These are phyloP conservation scores for Eucalyptus microcorys DNA, from an alignment of 345 rosid species.

Conservation along the genomic window DNA sequence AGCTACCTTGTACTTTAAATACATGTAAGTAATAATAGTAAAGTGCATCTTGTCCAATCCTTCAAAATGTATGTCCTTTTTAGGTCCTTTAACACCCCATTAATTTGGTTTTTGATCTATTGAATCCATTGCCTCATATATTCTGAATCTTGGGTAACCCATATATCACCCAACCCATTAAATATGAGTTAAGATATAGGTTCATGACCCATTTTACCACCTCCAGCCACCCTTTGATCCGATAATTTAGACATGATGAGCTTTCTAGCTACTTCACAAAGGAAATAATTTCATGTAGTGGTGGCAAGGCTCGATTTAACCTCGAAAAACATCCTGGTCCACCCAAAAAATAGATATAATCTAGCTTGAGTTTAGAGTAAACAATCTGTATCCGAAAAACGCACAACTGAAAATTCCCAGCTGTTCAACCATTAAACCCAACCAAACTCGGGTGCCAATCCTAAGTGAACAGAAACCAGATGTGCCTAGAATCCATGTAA, in stretches of 20 bases:
- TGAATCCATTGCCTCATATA: neutral
- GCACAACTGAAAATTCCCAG: neutral
- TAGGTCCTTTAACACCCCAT: neutral
- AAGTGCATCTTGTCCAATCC: neutral
- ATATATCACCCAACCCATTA: neutral
- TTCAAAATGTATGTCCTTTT: neutral
- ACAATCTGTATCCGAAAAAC: neutral
- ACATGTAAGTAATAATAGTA: neutral
- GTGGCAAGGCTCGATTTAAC: neutral
- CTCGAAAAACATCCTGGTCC: neutral
- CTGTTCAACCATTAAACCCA: neutral
- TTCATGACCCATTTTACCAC: neutral
- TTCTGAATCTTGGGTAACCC: neutral
- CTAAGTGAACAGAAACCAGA: neutral
- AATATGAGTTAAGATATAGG: neutral
- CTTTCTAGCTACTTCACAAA: neutral
- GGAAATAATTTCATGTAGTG: neutral
- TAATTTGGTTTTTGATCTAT: neutral
- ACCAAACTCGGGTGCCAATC: neutral
- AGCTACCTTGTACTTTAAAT: neutral
- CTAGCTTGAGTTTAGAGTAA: neutral
- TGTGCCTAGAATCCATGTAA: neutral
- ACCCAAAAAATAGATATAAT: neutral
- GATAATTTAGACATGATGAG: neutral
- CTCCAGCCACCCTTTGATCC: neutral